Base-by-base conservation (phyloP, 345 rosid genomes). In the Boechera divaricarpa region DNA sequence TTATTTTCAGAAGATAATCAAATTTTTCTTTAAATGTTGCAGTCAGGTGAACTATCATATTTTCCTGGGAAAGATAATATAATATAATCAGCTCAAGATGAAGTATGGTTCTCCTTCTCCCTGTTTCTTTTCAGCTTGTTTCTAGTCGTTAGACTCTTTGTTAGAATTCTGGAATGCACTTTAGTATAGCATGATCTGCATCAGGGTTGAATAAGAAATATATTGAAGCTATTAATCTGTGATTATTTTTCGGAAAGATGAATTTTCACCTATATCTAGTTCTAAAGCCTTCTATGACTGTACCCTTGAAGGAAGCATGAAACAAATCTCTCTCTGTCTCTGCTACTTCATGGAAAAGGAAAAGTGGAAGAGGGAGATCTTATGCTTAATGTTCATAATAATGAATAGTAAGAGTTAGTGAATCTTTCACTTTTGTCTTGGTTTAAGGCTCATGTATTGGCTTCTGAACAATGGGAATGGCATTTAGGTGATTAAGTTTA, bases 81-180 rank as follows among this genome's bases (percentile, higher is more conserved):
- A 67, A 10, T 39, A 9, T 15, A 39, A 31, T 29, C 56, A 29
- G 49, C 48, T 68, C 38, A 51, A 60, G 74, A 69, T 76, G 80
- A 76, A 69, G 80, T 76, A 76, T 61, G 80, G 41, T 41, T 76
- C 62, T 60, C 63, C 67, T 26, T 66, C 61, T 75, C 60, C 7
- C 13, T 1, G 7, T 57, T 67, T 57, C 39, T 9, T 56, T 59
- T 35, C 18, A 63, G 13, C 39, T 65, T 52, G 8, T 72, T 10
- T 24, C 8, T 48, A 59, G 32, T 60, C 2, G 39, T 61, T 61
- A 13, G 29, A 12, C 47, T 16, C n/a, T 56, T 69, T 56, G 10
- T 33, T 72, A 36, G n/a, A 24, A 1, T 57, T 70, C 6, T 42
- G 31, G 63, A 1, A n/a, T 41, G 28, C 9, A 57, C 18, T 56